phyloP scores from a whole-genome alignment of 768 basidiomycete genomes.

The Asterophora lycoperdoides region DNA sequence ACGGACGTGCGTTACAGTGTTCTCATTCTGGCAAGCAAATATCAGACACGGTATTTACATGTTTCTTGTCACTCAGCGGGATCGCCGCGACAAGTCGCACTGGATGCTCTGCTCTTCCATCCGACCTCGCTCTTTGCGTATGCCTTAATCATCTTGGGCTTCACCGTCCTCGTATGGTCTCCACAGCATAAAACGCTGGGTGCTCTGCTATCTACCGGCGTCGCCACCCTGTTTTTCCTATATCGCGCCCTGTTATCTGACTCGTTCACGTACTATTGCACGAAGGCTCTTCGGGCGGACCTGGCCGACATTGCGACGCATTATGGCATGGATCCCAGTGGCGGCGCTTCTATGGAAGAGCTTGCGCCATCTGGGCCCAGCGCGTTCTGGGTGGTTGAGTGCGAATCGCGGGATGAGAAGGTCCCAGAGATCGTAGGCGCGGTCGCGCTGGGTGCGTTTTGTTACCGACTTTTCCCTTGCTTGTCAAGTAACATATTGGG shows the following conservation, averaged over 20 bases:
- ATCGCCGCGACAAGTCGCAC: neutral
- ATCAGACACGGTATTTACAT: neutral
- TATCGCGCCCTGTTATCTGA: neutral
- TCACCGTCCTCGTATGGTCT: neutral
- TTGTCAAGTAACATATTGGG: no score
- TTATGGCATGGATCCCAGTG: neutral
- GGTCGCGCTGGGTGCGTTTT: conserved; percentile 15
- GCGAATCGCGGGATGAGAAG: neutral
- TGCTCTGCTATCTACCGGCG: neutral
- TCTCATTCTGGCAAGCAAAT: neutral
- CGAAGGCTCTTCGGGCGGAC: neutral
- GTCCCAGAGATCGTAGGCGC: conserved; percentile 4
- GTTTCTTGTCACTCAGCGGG: neutral
- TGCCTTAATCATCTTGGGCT: neutral
- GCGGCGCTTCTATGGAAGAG: neutral
- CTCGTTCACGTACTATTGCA: conserved; percentile 6
- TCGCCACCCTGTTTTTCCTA: neutral
- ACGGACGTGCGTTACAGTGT: neutral
- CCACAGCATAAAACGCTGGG: neutral
- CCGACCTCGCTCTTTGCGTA: neutral
- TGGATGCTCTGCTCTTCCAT: neutral
- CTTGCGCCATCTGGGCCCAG: neutral
- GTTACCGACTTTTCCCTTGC: no score
- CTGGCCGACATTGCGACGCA: neutral
- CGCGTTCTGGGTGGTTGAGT: conserved; percentile 7